Base-by-base conservation (phyloP, 2,329 filamentous ascomycete genomes). In the Exophiala phaeomuriformis region DNA sequence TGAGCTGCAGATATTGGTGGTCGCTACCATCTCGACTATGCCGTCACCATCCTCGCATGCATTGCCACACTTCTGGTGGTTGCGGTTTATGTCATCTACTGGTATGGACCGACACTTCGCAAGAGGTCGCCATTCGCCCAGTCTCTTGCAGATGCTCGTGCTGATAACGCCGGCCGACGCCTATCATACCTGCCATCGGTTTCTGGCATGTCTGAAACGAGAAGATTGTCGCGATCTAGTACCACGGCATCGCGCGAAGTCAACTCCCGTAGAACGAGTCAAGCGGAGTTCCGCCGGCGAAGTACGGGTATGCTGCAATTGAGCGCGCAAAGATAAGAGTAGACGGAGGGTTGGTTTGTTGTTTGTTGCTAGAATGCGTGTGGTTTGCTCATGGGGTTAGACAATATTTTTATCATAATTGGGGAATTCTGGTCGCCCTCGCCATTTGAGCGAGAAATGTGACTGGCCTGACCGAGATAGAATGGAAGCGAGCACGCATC, bases 31-130 rank as follows among this genome's bases (percentile, higher is more conserved):
- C 68, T 85, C 1, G 75, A 81, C 59, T 78, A 81, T 53, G 81
- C 82, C 0, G 79, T 75, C 3, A 85, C 81, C 0, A 84, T 86
- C 45, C 76, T 86, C 0, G 81, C 80, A 63, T 76, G 72, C 60
- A 81, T 86, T 48, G 77, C 83, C 0, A 72, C 81, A 47, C 59
- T 83, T 0, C 74, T 87, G 1, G 82, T 85, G 4, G 61, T 77
- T 12, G 80, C 81, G 0, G 81, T 86, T 4, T 85, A 85, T 56
- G 71, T 80, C 44, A 82, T 86, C 57, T 86, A 86, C 71, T 82
- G 75, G 73, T 78, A 80, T 51, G 84, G 84, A 0, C 81, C 82
- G 0, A 57, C 58, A 0, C 74, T 87, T 10, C 79, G 84, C 37
- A 75, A 77, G 53, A 70, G 77, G 1, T 86, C 83, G 8, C 77